Evolutionary conservation across 2,329 filamentous ascomycete species (phyloP).

Genomic region (Aciculosporium take): DNA sequence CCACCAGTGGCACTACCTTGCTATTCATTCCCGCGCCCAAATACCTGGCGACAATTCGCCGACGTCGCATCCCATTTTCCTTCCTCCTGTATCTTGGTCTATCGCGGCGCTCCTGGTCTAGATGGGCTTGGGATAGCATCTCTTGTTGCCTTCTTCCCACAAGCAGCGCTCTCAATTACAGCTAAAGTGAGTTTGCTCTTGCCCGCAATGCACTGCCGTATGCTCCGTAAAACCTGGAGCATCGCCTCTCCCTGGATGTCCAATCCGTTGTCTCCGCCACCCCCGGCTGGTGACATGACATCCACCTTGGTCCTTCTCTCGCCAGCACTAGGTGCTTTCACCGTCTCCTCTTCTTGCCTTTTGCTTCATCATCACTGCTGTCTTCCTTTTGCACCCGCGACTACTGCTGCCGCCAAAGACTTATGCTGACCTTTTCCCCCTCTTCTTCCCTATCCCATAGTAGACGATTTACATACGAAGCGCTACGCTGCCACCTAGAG

Average conservation of each 20-base stretch:
- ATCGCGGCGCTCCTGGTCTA: conserved; percentile 1
- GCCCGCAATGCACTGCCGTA: background rate
- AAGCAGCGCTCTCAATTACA: background rate
- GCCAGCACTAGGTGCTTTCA: background rate
- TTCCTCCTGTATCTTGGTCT: background rate
- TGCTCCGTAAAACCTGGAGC: background rate
- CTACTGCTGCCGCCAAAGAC: background rate
- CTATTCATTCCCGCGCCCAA: background rate
- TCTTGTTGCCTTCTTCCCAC: background rate
- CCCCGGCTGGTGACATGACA: background rate
- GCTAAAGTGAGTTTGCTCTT: background rate
- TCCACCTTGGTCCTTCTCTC: background rate
- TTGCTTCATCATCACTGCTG: background rate
- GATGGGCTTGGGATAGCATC: conserved; percentile 3
- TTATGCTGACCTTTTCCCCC: background rate
- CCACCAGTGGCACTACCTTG: background rate
- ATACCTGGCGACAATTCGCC: conserved; percentile 6
- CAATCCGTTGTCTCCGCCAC: background rate
- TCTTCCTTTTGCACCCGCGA: too few relatives aligned
- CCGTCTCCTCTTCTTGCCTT: background rate
- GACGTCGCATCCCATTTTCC: conserved; percentile 7
- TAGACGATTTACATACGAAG: background rate
- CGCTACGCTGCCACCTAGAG: too few relatives aligned
- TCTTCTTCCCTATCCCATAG: background rate
- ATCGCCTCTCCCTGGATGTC: background rate